Base-by-base conservation (phyloP, 768 basidiomycete genomes). In the Rhodotorula babjevae region DNA sequence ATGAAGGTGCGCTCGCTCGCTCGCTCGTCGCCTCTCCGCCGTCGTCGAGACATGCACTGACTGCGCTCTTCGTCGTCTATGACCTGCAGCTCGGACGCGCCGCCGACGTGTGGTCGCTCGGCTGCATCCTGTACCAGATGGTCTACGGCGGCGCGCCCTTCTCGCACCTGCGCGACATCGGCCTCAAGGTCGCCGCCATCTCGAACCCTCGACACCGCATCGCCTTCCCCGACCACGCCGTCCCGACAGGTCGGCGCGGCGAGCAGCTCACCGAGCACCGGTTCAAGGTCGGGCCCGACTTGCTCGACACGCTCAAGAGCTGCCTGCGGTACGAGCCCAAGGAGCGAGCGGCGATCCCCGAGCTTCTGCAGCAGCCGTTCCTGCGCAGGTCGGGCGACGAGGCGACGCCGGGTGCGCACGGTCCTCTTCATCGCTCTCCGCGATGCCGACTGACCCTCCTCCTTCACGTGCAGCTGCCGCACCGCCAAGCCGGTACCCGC, bases 101-200 rank as follows among this genome's bases (percentile, higher is more conserved):
- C 0, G 93, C 91, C 65, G 95, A 99, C 80, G 92, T 99, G 55
- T 99, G 95, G 95, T 96, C 93, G 6, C 84, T 99, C 4, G 95
- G 95, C 3, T 95, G 93, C 81, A 99, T 99, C 79, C 84, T 98
- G 46, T 97, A 99, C 82, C 95, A 99, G 79, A 97, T 99, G 93
- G 86, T 97, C 19, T 98, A 98, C 78, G 93, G 95, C 27, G 87
- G 87, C 29, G 90, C 93, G 1, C 95, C 95, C 4, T 99, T 98
- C 84, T 87, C 90, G 52, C 88, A 90, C 74, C 85, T 95, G 29
- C 86, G 87, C 47, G 78, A 79, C 10, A 85, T 93, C 50, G 87
- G 87, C 61, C 89, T 91, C 78, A 97, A 96, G 83, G 93, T 97
- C 90, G 89, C 89, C 75, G 90, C 90, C 15, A 99, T 99, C 77